Percentiles rank a stretch among this genome's conserved stretches.
Conservation (phyloP, 164 flowering plant genomes). For the Magnolia sinica region DNA sequence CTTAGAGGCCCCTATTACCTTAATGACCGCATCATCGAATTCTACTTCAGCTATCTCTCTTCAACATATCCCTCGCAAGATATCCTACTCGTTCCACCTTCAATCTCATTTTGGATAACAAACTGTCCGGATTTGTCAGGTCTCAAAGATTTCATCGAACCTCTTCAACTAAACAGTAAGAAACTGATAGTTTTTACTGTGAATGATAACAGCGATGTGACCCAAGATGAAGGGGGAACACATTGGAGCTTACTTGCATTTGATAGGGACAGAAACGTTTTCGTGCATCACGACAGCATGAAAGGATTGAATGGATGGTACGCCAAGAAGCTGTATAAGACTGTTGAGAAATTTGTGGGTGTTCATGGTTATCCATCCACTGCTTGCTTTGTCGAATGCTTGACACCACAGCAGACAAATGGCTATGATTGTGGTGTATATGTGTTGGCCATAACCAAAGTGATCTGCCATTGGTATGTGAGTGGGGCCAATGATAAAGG, state of each 20-base stretch:
- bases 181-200: slow-evolving; percentile 61
- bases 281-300: slow-evolving; percentile 73
- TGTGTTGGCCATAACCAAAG: slow-evolving; percentile 51
- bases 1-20: slow-evolving; percentile 63
- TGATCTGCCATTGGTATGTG: slow-evolving; percentile 48
- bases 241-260: slow-evolving; percentile 92
- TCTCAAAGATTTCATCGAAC: slow-evolving; percentile 54
- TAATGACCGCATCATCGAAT: slow-evolving; percentile 87
- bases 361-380: slow-evolving; percentile 16
- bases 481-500: slow-evolving; percentile 10
- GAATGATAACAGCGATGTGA: slow-evolving; percentile 65
- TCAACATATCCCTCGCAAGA: slow-evolving; percentile 42
- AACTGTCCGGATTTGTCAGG: slow-evolving; percentile 49
- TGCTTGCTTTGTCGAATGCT: slow-evolving; percentile 29
- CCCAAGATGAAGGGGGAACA: slow-evolving; percentile 62
- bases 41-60: slow-evolving; percentile 68
- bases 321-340: slow-evolving; percentile 44
- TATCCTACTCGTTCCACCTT: slow-evolving; percentile 66
- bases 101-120: slow-evolving; percentile 67
- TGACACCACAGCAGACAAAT: slow-evolving; percentile 58
- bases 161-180: slow-evolving; percentile 53
- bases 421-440: slow-evolving; percentile 79
- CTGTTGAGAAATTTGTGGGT: slow-evolving; percentile 36
- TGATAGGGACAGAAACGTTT: slow-evolving; percentile 38
- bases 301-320: slow-evolving; percentile 33